Percentiles rank a stretch among this genome's conserved stretches.
These are phyloP conservation scores for Vicia villosa DNA, from an alignment of 306 rosid genomes.

Conservation along the genomic window DNA sequence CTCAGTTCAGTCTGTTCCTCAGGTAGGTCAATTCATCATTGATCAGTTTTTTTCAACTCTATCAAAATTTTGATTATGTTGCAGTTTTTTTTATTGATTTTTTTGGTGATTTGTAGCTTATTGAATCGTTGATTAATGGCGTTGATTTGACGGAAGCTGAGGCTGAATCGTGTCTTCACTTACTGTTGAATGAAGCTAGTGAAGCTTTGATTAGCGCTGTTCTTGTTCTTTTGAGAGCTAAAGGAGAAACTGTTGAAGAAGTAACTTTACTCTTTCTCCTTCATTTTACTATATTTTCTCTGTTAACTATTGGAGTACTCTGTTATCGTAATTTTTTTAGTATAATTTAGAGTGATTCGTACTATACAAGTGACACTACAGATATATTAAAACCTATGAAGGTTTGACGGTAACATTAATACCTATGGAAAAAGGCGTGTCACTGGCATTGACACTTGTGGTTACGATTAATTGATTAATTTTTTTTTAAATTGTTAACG, in stretches of 20 bases:
- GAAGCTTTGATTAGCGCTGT: conserved; percentile 90
- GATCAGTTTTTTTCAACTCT: not conserved
- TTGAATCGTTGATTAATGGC: conserved; percentile 67
- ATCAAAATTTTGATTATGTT: not conserved
- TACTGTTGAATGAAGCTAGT: conserved; percentile 58
- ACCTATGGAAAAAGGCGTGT: too few species aligned
- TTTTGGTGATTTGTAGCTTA: conserved; percentile 50
- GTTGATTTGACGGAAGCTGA: conserved; percentile 68
- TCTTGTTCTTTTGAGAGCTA: conserved; percentile 84
- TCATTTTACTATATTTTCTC: too few species aligned
- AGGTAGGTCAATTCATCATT: conserved; percentile 40
- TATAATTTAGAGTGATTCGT: too few species aligned
- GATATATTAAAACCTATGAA: too few species aligned
- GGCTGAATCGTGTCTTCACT: conserved; percentile 72
- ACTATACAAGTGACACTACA: too few species aligned
- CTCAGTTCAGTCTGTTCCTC: conserved; percentile 27
- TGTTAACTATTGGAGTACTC: too few species aligned
- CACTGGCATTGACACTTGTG: too few species aligned
- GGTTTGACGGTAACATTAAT: too few species aligned
- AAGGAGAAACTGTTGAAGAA: conserved; percentile 92
- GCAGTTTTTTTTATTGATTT: not conserved
- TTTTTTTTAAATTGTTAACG: too few species aligned
- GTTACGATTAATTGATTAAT: too few species aligned
- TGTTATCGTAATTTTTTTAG: too few species aligned
- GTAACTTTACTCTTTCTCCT: conserved; percentile 33